Evolutionary conservation across 192 early-diverging fungal genomes (phyloP).

Genomic region (Hyaloraphidium curvatum): DNA sequence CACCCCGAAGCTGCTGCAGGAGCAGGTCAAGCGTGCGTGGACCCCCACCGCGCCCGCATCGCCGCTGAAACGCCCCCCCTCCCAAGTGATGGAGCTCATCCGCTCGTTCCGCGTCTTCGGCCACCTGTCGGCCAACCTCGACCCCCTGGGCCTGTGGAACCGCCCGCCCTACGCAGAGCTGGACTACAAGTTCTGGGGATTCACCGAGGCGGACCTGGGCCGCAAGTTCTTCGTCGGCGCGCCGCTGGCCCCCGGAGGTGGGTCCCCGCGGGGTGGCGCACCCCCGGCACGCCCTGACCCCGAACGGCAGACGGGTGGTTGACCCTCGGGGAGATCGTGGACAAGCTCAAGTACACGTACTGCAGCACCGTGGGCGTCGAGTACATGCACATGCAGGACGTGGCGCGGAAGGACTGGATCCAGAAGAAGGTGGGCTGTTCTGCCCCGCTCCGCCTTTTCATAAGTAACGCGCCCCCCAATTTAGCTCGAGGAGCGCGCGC

Average conservation of each 20-base stretch:
- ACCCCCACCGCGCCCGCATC: conserved; percentile 14
- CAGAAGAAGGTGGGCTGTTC: no score
- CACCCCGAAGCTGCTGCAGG: conserved; percentile 17
- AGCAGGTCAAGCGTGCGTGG: conserved; percentile 10
- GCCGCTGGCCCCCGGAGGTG: conserved; percentile 40
- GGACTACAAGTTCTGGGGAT: conserved; percentile 75
- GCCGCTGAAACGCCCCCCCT: conserved; percentile 29
- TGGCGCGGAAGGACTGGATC: conserved; percentile 93
- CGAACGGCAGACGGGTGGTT: conserved; percentile 44
- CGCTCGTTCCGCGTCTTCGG: conserved; percentile 93
- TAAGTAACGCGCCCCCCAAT: no score
- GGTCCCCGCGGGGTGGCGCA: no score
- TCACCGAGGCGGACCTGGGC: conserved; percentile 80
- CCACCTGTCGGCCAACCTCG: conserved; percentile 86
- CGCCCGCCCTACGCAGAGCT: conserved; percentile 55
- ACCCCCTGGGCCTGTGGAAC: conserved; percentile 73
- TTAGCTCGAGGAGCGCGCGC: conserved; percentile 83
- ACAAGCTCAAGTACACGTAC: conserved; percentile 64
- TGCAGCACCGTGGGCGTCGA: conserved; percentile 69
- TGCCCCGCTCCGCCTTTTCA: no score
- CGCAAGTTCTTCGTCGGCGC: conserved; percentile 65
- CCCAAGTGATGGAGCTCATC: conserved; percentile 69
- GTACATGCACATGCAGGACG: conserved; percentile 96
- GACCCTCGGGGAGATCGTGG: conserved; percentile 81
- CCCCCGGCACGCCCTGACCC: no score